A percentile compares a stretch with the other conserved stretches of the same genome.
phyloP scores from a whole-genome alignment of 805 yeast genomes.

The Barnettozyma californica region DNA sequence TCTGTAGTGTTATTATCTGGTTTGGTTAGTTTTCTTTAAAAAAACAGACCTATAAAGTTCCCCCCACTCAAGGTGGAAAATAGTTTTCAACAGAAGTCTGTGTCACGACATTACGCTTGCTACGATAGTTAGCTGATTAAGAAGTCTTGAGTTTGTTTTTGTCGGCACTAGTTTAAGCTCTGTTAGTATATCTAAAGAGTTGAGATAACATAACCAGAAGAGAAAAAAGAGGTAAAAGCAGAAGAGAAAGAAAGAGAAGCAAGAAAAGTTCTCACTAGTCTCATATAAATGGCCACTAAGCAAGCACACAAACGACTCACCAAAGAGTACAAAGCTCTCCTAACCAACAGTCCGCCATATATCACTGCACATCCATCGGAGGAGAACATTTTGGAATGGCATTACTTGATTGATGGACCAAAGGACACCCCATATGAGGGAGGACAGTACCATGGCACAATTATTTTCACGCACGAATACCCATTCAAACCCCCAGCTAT shows the following conservation, averaged over 20 bases:
- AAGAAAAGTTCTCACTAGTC: neutral
- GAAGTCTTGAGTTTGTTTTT: neutral
- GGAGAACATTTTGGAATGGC: conserved; percentile 87
- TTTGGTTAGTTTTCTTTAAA: too few relatives aligned
- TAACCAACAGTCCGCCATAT: conserved; percentile 78
- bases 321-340: conserved; percentile 75
- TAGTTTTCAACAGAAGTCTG: neutral
- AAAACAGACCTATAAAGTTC: too few relatives aligned
- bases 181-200: too few relatives aligned
- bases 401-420: conserved; percentile 87
- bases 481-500: conserved; percentile 93
- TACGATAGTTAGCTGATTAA: neutral
- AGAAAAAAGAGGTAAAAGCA: too few relatives aligned
- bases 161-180: neutral
- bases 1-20: too few relatives aligned
- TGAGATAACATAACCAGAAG: too few relatives aligned
- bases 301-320: conserved; percentile 49
- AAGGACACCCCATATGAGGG: conserved; percentile 80
- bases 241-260: too few relatives aligned
- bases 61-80: too few relatives aligned
- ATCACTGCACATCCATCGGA: conserved; percentile 85
- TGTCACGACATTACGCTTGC: neutral
- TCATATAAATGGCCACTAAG: conserved; percentile 36
- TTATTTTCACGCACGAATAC: conserved; percentile 76
- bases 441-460: conserved; percentile 89